Evolutionary conservation across 495 filamentous ascomycete genomes (phyloP), one percentile per base, ranked within the genome.

Genomic region (Pyrenopolyporus hunteri): DNA sequence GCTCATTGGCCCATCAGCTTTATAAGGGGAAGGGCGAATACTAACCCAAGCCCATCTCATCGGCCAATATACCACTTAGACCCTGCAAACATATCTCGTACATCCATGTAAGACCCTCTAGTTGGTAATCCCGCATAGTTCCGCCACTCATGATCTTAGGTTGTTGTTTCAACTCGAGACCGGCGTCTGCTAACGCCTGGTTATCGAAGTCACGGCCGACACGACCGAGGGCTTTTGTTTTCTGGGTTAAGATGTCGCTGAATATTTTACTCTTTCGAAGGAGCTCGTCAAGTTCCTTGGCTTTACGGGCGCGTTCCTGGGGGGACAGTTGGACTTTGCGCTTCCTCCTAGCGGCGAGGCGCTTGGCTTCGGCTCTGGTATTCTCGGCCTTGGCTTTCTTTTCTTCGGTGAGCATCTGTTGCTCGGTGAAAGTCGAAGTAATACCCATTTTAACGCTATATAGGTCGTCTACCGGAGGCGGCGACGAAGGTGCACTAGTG

Each of bases 41-140:
- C 74, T 54, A 57, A 64, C 93, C 93, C 20, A 98, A 73, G 1
- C 94, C 94, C 94, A 98, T 98, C 73, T 98, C 94, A 68, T 98
- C 94, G 0, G 94, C 94, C 17, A 98, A 73, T 59, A 98, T 98
- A 0, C 94, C 94, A 67, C 92, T 96, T 68, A 98, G 80, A 3
- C 94, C 93, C 71, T 97, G 96, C 13, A 74, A 66, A 56, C 79
- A 81, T 51, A 85, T 81, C 80, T 97, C 91, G 70, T 91, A 96
- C 67, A 98, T 83, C 94, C 94, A 98, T 14, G 94, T 93, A 17
- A 98, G 71, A 0, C 94, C 94, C 74, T 98, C 93, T 0, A 98
- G 78, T 67, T 98, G 94, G 75, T 98, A 98, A 49, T 87, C 85
- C 16, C 91, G 84, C 95, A 98, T 98, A 10, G 85, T 86, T 8